Evolutionary conservation across 208 protist genomes (phyloP).

Genomic region (Naegleria gruberi): DNA sequence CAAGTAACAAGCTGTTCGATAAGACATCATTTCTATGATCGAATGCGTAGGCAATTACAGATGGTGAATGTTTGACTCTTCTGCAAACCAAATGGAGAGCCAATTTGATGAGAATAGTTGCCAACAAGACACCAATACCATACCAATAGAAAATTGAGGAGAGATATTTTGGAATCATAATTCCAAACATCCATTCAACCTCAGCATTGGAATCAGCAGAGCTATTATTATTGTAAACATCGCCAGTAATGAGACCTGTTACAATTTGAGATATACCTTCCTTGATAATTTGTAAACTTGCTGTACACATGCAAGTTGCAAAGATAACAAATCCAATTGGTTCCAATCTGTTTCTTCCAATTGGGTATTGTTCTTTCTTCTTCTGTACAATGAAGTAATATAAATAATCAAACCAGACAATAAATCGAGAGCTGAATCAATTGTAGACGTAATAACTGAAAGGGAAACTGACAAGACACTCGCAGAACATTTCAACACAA

Average conservation of each 20-base stretch:
- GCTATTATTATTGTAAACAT: not conserved
- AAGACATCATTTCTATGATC: constrained; percentile 55
- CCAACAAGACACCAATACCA: not conserved
- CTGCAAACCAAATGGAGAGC: not conserved
- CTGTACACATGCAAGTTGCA: constrained; percentile 15
- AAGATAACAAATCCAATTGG: constrained; percentile 26
- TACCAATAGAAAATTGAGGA: not conserved
- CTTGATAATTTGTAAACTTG: constrained; percentile 15
- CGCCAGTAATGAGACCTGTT: not conserved
- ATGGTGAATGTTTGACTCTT: not conserved
- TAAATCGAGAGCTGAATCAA: constrained; percentile 4
- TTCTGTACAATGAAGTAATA: not conserved
- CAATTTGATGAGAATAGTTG: not conserved
- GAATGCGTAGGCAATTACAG: constrained; percentile 35
- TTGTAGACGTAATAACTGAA: not conserved
- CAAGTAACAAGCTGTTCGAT: constrained; percentile 36
- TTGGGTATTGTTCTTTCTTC: constrained; percentile 9
- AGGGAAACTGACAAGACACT: not conserved
- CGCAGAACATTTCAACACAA: not conserved
- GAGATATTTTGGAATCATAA: not conserved
- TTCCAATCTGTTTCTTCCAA: constrained; percentile 21
- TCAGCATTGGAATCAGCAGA: not conserved
- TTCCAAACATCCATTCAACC: not conserved
- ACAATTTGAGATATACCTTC: not conserved
- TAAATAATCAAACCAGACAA: constrained; percentile 11